Percentiles rank a stretch among this genome's conserved stretches.
phyloP scores from a whole-genome alignment of 805 yeast genomes.

The Ogataea zsoltii region DNA sequence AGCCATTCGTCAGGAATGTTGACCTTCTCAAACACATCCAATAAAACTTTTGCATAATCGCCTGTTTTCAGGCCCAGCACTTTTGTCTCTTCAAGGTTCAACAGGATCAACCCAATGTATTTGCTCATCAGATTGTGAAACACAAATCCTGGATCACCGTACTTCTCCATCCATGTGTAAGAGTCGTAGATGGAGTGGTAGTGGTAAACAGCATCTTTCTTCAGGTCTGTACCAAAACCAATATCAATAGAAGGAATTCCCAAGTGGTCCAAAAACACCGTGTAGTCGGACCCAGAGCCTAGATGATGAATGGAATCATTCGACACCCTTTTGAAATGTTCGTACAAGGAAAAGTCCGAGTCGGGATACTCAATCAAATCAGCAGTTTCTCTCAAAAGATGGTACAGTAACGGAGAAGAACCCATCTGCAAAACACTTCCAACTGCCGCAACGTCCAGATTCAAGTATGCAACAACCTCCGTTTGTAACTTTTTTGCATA shows the following conservation, averaged over 20 bases:
- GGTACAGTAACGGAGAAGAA: conserved; percentile 60
- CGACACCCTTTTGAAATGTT: conserved; percentile 36
- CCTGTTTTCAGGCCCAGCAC: conserved; percentile 42
- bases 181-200: conserved; percentile 79
- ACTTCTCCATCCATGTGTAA: conserved; percentile 64
- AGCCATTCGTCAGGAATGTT: conserved; percentile 30
- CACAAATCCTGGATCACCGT: conserved; percentile 63
- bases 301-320: conserved; percentile 43
- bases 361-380: conserved; percentile 48
- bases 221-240: conserved; percentile 46
- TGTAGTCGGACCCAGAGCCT: conserved; percentile 75
- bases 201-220: conserved; percentile 62
- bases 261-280: conserved; percentile 58
- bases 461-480: conserved; percentile 64
- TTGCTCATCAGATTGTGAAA: conserved; percentile 59
- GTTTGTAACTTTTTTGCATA: conserved; percentile 45
- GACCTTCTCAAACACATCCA: conserved; percentile 45
- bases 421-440: conserved; percentile 54
- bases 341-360: conserved; percentile 32
- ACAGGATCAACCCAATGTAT: conserved; percentile 49
- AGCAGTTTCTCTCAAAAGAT: conserved; percentile 46
- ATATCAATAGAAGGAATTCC: conserved; percentile 64
- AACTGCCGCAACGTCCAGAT: conserved; percentile 63
- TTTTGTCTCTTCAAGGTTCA: conserved; percentile 50
- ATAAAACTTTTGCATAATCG: conserved; percentile 55